A percentile compares a stretch with the other conserved stretches of the same genome.
Evolutionary conservation across 495 filamentous ascomycete genomes (phyloP).

Genomic region (Aspergillus steynii): DNA sequence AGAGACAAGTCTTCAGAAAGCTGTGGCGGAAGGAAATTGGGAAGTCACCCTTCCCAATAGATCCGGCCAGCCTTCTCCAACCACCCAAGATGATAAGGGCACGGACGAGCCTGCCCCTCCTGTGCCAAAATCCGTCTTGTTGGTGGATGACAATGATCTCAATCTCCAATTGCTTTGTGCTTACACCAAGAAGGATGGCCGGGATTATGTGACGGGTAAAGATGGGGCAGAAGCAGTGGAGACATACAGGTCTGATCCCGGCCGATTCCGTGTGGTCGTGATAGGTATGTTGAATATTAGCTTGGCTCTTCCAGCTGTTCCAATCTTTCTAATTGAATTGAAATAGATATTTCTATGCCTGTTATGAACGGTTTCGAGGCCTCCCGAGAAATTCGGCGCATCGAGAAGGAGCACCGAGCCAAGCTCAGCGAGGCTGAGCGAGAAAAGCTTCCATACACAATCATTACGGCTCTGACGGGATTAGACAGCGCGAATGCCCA

Average conservation of each 20-base stretch:
- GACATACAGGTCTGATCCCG: slow-evolving; percentile 32
- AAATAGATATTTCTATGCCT: slow-evolving; percentile 78
- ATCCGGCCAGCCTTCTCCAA: background rate
- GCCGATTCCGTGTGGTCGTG: slow-evolving; percentile 45
- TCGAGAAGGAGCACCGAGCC: slow-evolving; percentile 49
- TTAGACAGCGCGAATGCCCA: slow-evolving; percentile 32
- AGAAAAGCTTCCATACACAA: slow-evolving; percentile 1
- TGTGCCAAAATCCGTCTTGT: slow-evolving; percentile 15
- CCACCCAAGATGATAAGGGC: background rate
- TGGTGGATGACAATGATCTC: slow-evolving; percentile 43
- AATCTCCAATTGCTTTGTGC: slow-evolving; percentile 33
- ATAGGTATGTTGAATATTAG: slow-evolving; percentile 36
- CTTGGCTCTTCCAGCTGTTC: too few relatives aligned
- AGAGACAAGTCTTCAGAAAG: background rate
- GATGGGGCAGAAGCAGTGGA: slow-evolving; percentile 58
- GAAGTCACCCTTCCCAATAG: too few relatives aligned
- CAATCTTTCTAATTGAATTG: too few relatives aligned
- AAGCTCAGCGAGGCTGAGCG: slow-evolving; percentile 1
- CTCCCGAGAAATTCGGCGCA: slow-evolving; percentile 66
- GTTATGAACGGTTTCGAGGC: slow-evolving; percentile 81
- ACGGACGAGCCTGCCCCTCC: background rate
- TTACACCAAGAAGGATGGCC: slow-evolving; percentile 40
- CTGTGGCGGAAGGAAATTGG: too few relatives aligned
- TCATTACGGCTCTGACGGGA: slow-evolving; percentile 41
- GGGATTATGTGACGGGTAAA: slow-evolving; percentile 33